Evolutionary conservation across 371 early-diverging fungal genomes (phyloP).

Genomic region (Mucor saturninus): DNA sequence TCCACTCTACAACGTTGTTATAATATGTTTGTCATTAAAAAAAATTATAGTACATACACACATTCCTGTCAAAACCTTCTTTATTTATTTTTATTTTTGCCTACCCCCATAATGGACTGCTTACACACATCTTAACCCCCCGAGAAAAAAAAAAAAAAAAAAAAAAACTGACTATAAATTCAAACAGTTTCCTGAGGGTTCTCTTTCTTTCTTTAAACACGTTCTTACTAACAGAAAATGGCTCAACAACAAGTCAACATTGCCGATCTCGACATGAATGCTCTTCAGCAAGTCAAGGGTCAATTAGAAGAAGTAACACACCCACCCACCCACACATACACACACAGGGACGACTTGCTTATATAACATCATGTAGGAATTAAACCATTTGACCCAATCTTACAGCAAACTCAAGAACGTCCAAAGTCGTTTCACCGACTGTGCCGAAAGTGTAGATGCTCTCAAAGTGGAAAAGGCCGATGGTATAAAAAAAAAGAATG

Average conservation of each 20-base stretch:
- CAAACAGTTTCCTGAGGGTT: too few species aligned
- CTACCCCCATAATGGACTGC: too few species aligned
- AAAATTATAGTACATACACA: too few species aligned
- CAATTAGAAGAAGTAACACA: slow-evolving; percentile 82
- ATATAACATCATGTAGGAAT: slow-evolving; percentile 60
- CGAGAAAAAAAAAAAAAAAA: too few species aligned
- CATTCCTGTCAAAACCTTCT: too few species aligned
- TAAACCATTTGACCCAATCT: slow-evolving; percentile 81
- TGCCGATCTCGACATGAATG: slow-evolving; percentile 79
- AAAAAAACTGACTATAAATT: too few species aligned
- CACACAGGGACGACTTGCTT: not conserved
- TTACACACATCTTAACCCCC: too few species aligned
- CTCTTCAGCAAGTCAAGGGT: slow-evolving; percentile 81
- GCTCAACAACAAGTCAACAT: slow-evolving; percentile 72
- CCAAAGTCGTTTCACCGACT: slow-evolving; percentile 84
- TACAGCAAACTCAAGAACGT: slow-evolving; percentile 87
- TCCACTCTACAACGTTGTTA: slow-evolving; percentile 4
- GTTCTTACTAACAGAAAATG: too few species aligned
- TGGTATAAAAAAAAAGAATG: slow-evolving; percentile 24
- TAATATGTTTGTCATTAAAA: slow-evolving; percentile 17
- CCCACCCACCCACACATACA: not conserved
- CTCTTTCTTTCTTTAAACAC: too few species aligned
- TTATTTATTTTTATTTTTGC: too few species aligned
- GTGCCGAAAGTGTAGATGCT: slow-evolving; percentile 67
- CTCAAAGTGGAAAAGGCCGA: slow-evolving; percentile 47